phyloP scores from a whole-genome alignment of 1,139 yeast genomes.

The Candida dubliniensis region DNA sequence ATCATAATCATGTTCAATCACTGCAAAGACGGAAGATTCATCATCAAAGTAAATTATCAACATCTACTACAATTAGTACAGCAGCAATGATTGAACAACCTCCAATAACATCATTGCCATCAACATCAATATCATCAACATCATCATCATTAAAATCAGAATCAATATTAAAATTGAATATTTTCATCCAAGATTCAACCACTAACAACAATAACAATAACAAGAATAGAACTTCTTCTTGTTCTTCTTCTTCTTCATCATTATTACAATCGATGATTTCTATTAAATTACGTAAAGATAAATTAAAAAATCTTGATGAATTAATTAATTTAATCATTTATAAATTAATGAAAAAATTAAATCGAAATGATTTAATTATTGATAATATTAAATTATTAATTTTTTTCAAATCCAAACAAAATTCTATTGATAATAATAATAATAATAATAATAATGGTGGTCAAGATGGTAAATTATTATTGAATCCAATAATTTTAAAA shows the following conservation, averaged over 20 bases:
- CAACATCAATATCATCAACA: neutral
- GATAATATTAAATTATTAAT: conserved; percentile 22
- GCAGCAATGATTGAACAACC: neutral
- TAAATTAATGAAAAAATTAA: conserved; percentile 19
- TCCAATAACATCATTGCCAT: too few species aligned
- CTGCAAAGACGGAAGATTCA: too few species aligned
- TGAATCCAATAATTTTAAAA: conserved; percentile 27
- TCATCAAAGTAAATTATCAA: too few species aligned
- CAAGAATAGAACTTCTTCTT: neutral
- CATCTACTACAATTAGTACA: too few species aligned
- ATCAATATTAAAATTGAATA: conserved; percentile 4
- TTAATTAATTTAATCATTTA: conserved; percentile 25
- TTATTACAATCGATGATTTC: conserved; percentile 11
- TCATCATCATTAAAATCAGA: neutral
- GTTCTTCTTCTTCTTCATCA: too few species aligned
- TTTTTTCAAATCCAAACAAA: conserved; percentile 19
- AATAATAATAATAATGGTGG: too few species aligned
- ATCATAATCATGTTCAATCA: too few species aligned
- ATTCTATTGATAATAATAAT: too few species aligned
- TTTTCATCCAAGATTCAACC: conserved; percentile 2
- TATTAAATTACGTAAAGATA: conserved; percentile 29
- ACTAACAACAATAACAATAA: neutral
- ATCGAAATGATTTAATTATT: conserved; percentile 15
- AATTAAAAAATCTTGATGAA: conserved; percentile 24
- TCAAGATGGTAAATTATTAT: conserved; percentile 16